Evolutionary conservation across 2,329 filamentous ascomycete species (phyloP), one percentile per base, ranked within the genome.

Genomic region (Fusarium agapanthi): DNA sequence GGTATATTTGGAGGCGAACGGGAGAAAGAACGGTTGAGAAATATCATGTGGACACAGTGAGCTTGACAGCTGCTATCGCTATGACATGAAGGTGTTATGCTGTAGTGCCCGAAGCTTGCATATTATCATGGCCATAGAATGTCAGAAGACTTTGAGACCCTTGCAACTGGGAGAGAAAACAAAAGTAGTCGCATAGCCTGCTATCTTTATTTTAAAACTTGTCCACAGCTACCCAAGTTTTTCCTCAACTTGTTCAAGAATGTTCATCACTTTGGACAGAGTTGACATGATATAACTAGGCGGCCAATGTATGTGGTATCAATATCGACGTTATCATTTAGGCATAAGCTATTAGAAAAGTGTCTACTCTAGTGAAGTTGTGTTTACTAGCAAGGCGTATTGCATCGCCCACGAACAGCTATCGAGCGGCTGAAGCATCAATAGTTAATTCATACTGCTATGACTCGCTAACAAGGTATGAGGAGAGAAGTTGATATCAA

Each of bases 1-100:
- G 85, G 87, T 5, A 93, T 94, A 34, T 95, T 96, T 75, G 89
- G 87, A 2, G 87, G 86, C 0, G 84, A 90, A 6, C 81, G 85
- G 20, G 91, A 94, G 75, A 92, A 90, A 78, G 75, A 82, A 47
- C 84, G 89, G 61, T 76, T 93, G 61, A 82, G 84, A 44, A 75
- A 79, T 5, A 77, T 88, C 15, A 88, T 89, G 85, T 88, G 85
- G 86, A 66, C 66, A 38, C 72, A 40, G 40, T 56, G 37, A 56
- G 13, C 8, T 9, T 30, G 11, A 26, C 20, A 22, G n/a, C 18
- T 26, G 38, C 15, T 24, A 28, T 53, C 24, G 34, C 24, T 13
- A 38, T 28, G n/a, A 15, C 15, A 30, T 11, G 5, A 16, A 13
- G 15, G 34, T n/a, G 11, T n/a, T 6, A 18, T 54, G 20, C 22